These are phyloP conservation scores for Fraxinus albicans DNA, from an alignment of 305 asterid genomes.

Conservation along the genomic window DNA sequence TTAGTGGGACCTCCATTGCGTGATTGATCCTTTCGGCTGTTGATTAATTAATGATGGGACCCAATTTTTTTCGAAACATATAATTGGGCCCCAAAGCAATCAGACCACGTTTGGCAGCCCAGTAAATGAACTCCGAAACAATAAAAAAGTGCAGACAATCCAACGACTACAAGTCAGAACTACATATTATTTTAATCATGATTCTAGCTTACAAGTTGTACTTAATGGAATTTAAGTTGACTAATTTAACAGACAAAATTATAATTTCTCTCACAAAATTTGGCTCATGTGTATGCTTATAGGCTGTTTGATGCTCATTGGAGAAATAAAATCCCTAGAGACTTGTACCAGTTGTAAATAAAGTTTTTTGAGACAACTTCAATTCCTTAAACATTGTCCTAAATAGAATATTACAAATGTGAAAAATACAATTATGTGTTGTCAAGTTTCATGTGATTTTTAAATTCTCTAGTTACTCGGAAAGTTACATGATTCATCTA, in stretches of 20 bases:
- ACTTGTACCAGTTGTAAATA: not conserved
- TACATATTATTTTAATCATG: not conserved
- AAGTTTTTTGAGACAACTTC: not conserved
- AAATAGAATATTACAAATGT: not conserved
- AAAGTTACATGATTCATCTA: not conserved
- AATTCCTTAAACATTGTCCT: not conserved
- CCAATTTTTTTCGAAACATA: not conserved
- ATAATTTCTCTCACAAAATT: not conserved
- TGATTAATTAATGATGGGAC: not conserved
- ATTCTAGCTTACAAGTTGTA: not conserved
- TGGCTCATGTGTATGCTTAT: not conserved
- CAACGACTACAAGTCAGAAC: not conserved
- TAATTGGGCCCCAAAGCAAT: not conserved
- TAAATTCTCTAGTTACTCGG: not conserved
- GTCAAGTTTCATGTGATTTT: not conserved
- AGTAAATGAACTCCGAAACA: not conserved
- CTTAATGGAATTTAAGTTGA: not conserved
- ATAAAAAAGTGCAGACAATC: not conserved
- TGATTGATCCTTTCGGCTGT: slow-evolving; percentile 2
- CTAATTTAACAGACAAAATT: not conserved
- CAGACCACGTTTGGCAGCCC: not conserved
- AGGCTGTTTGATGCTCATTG: not conserved
- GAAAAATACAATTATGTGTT: not conserved
- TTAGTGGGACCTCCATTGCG: not conserved
- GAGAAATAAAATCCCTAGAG: not conserved